Conservation (phyloP, 768 basidiomycete genomes). For the Xerocomellus chrysenteron region DNA sequence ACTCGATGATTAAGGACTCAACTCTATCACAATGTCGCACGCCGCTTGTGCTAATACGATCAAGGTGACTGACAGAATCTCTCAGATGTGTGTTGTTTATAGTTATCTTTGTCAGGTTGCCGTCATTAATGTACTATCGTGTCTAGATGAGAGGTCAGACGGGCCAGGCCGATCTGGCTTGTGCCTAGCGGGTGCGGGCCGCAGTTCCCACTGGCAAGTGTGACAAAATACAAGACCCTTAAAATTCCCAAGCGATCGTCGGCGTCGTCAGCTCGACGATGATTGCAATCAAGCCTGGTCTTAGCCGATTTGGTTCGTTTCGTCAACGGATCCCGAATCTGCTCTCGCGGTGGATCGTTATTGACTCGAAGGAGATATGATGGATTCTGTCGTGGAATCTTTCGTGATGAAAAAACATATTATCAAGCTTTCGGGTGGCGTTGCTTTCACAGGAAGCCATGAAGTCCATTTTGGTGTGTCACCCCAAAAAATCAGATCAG, state of each 20-base stretch:
- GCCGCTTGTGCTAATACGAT: background rate
- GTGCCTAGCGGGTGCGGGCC: too few species aligned
- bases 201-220: background rate
- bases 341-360: too few species aligned
- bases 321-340: too few species aligned
- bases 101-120: background rate
- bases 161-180: background rate
- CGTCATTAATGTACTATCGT: background rate
- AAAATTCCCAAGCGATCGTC: background rate
- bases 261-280: background rate
- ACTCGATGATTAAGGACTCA: background rate
- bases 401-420: background rate
- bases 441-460: background rate
- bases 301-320: background rate
- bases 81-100: background rate
- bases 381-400: too few species aligned
- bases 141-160: background rate
- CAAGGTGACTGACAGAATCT: background rate
- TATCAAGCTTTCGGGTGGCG: background rate
- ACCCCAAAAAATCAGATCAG: background rate
- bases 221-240: background rate
- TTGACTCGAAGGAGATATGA: too few species aligned
- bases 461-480: background rate
- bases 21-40: background rate
- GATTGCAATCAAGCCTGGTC: background rate